phyloP scores from a whole-genome alignment of 2,329 filamentous ascomycete species.

The Geosmithia putterillii region DNA sequence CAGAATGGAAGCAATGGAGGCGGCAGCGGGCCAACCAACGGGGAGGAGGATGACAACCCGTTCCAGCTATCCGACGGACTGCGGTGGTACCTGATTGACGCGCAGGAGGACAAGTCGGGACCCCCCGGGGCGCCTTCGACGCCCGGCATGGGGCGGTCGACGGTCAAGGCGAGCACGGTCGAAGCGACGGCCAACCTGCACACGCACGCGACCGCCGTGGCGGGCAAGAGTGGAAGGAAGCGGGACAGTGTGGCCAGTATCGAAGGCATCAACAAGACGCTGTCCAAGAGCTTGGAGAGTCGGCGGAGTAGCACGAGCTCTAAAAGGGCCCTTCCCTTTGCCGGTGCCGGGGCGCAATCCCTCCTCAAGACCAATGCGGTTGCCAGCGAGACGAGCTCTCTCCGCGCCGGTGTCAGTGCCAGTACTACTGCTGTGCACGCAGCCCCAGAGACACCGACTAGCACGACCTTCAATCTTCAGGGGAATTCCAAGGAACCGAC shows the following conservation, averaged over 20 bases:
- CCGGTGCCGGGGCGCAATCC: slow-evolving; percentile 25
- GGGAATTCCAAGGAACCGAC: neutral
- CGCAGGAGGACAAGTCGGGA: slow-evolving; percentile 80
- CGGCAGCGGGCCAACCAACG: slow-evolving; percentile 38
- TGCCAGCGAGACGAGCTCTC: slow-evolving; percentile 46
- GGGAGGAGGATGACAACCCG: slow-evolving; percentile 84
- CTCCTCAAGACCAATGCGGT: slow-evolving; percentile 36
- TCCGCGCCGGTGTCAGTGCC: slow-evolving; percentile 23
- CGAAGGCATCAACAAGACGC: slow-evolving; percentile 62
- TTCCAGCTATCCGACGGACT: slow-evolving; percentile 93
- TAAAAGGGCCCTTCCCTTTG: slow-evolving; percentile 57
- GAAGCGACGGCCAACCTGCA: slow-evolving; percentile 70
- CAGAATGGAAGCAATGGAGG: too few relatives aligned
- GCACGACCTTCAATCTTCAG: too few relatives aligned
- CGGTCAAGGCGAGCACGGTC: slow-evolving; percentile 76
- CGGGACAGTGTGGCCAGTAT: slow-evolving; percentile 42
- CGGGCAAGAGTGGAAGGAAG: slow-evolving; percentile 31
- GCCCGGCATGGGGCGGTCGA: slow-evolving; percentile 81
- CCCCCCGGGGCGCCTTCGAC: slow-evolving; percentile 63
- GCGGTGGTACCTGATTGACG: slow-evolving; percentile 93
- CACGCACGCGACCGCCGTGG: slow-evolving; percentile 31
- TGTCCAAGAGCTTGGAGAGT: slow-evolving; percentile 83
- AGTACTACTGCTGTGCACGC: slow-evolving; percentile 11
- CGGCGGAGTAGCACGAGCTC: slow-evolving; percentile 79
- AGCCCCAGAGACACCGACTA: slow-evolving; percentile 25